Evolutionary conservation across 1,284 basidiomycete genomes (phyloP), one percentile per base, ranked within the genome.

Genomic region (Cutaneotrichosporon sp.): DNA sequence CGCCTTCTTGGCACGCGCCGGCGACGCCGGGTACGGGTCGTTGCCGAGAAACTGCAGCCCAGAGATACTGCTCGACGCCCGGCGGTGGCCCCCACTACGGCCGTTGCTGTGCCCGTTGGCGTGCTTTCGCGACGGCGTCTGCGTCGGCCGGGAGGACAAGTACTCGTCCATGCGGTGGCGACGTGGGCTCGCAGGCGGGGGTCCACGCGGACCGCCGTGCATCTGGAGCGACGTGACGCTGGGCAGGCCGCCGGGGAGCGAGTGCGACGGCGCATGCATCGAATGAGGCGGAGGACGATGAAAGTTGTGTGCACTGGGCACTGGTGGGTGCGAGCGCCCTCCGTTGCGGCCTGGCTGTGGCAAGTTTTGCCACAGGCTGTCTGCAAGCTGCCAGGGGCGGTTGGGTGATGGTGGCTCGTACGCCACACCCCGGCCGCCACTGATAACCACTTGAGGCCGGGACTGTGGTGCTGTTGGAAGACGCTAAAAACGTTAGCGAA

Each of bases 341-440:
- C 38, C 30, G 14, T 42, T 21, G 17, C 48, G 40, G 5, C 65
- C 66, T 4, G 69, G 69, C 22, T 67, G 68, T 4, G 72, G 72
- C n/a, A 72, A 55, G 12, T 69, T 68, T 51, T 73, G 70, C 68
- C 70, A 71, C 21, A 72, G 56, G 2, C 70, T 67, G 40, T 72
- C 70, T 49, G 68, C 68, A 2, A 73, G 60, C 51, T 69, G 68
- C 70, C 71, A 71, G 17, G 72, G 70, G 3, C 72, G 63, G 10
- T 65, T 65, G 3, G 69, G 70, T 3, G 72, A 73, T 13, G 72
- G 70, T 0, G 67, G 70, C 40, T 69, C 67, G 53, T 71, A 72
- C 1, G 64, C 54, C 1, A 62, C 48, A 9, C 57, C 46, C 53
- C 54, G 26, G 54, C 58, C 48, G 42, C 48, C 52, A 23, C 49